These are phyloP conservation scores for Podaxis mareebaensis DNA, from an alignment of 768 basidiomycete genomes.

Conservation along the genomic window DNA sequence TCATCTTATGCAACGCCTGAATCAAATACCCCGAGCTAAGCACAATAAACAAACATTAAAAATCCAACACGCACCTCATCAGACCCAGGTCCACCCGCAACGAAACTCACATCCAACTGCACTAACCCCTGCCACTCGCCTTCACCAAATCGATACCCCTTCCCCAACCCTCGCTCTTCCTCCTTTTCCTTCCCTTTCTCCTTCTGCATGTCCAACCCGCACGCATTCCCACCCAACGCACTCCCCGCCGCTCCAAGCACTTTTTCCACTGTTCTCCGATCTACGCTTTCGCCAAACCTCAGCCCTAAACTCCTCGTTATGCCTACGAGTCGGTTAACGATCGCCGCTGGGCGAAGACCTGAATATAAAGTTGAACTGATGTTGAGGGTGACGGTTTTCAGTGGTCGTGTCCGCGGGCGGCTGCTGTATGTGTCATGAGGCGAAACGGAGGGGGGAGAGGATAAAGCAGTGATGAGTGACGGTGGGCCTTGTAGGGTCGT, in stretches of 20 bases:
- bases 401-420: conserved; percentile 25
- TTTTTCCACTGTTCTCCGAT: conserved; percentile 47
- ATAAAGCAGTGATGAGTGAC: conserved; percentile 29
- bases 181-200: background rate
- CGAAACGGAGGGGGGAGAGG: conserved; percentile 18
- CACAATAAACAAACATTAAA: background rate
- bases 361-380: conserved; percentile 46
- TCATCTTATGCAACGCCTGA: conserved; percentile 40
- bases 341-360: conserved; percentile 43
- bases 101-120: conserved; percentile 33
- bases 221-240: conserved; percentile 25
- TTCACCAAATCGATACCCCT: conserved; percentile 20
- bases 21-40: conserved; percentile 4
- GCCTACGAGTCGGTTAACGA: conserved; percentile 37
- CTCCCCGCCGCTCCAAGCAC: conserved; percentile 43
- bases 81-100: conserved; percentile 22
- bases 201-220: background rate
- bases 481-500: conserved; percentile 39
- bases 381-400: conserved; percentile 36
- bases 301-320: conserved; percentile 31
- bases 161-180: background rate
- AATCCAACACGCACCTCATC: conserved; percentile 34
- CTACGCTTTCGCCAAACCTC: conserved; percentile 39
- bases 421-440: conserved; percentile 15
- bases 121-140: conserved; percentile 23